phyloP scores from a whole-genome alignment of 2,329 filamentous ascomycete species.

The Talaromyces rugulosus region DNA sequence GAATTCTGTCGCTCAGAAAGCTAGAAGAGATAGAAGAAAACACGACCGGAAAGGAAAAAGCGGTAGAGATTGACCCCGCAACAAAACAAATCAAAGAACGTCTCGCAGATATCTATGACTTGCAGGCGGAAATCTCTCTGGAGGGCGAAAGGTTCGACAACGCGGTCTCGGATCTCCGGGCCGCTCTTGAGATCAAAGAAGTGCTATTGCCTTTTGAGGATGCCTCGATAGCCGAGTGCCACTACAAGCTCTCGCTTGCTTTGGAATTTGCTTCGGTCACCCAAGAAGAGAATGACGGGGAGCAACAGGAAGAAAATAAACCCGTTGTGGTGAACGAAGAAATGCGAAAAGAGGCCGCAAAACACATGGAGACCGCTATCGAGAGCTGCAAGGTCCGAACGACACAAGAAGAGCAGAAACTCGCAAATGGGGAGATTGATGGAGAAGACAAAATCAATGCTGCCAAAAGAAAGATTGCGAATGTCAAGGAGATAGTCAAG shows the following conservation, averaged over 20 bases:
- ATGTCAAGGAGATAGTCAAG: slow-evolving; percentile 58
- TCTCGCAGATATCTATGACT: slow-evolving; percentile 86
- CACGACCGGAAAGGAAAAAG: slow-evolving; percentile 46
- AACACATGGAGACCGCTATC: slow-evolving; percentile 59
- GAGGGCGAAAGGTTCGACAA: slow-evolving; percentile 90
- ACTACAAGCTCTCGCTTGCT: slow-evolving; percentile 93
- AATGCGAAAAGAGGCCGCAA: slow-evolving; percentile 54
- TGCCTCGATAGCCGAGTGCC: slow-evolving; percentile 84
- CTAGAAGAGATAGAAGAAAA: slow-evolving; percentile 47
- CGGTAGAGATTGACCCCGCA: slow-evolving; percentile 35
- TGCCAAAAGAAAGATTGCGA: slow-evolving; percentile 47
- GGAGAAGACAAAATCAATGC: slow-evolving; percentile 39
- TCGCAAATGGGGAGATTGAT: slow-evolving; percentile 34
- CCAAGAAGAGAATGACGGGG: slow-evolving; percentile 26
- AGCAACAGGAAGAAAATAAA: slow-evolving; percentile 12
- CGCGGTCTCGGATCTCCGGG: slow-evolving; percentile 78
- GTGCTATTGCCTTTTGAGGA: slow-evolving; percentile 75
- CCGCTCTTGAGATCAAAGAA: slow-evolving; percentile 73
- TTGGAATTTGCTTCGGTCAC: slow-evolving; percentile 83
- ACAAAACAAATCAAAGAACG: slow-evolving; percentile 70
- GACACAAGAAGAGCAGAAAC: slow-evolving; percentile 47
- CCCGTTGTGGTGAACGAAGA: slow-evolving; percentile 44
- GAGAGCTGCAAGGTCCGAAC: slow-evolving; percentile 54
- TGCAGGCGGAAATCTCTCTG: slow-evolving; percentile 92
- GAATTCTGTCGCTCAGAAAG: slow-evolving; percentile 55